Percentiles rank a stretch among this genome's conserved stretches.
Conservation (phyloP, 306 rosid species). For the Castanospermum australe region DNA sequence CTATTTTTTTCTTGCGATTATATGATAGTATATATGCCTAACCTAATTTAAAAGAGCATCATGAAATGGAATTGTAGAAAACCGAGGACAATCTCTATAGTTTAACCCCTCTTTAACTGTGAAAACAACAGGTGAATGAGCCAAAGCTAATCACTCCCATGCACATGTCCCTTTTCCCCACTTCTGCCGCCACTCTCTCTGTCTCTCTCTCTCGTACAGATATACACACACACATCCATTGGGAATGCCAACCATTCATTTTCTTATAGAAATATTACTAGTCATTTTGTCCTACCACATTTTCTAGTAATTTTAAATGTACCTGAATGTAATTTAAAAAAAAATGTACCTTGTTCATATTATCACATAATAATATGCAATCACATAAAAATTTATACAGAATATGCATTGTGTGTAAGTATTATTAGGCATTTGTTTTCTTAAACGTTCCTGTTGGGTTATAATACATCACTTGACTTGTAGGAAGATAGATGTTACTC, state of each 20-base stretch:
- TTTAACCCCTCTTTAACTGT: conserved; percentile 49
- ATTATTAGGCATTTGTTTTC: neutral
- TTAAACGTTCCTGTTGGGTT: neutral
- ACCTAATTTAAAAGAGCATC: too few species aligned
- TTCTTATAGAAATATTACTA: too few species aligned
- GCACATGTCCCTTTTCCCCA: conserved; percentile 95
- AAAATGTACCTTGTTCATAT: neutral
- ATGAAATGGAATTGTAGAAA: conserved; percentile 72
- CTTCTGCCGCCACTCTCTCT: conserved; percentile 47
- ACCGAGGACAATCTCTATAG: conserved; percentile 59
- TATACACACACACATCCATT: conserved; percentile 28
- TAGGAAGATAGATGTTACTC: neutral
- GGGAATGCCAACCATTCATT: conserved; percentile 65
- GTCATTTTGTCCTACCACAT: neutral
- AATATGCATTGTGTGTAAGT: neutral
- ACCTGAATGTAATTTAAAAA: neutral
- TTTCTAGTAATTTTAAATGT: neutral
- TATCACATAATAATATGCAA: neutral
- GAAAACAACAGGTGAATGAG: conserved; percentile 85
- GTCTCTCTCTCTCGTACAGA: conserved; percentile 23
- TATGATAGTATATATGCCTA: too few species aligned
- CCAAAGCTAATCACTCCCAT: conserved; percentile 85
- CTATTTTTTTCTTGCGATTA: too few species aligned
- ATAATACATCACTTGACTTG: neutral
- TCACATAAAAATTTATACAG: neutral